Evolutionary conservation across 176 grass and related monocot species (phyloP).

Genomic region (Carex littledalei): DNA sequence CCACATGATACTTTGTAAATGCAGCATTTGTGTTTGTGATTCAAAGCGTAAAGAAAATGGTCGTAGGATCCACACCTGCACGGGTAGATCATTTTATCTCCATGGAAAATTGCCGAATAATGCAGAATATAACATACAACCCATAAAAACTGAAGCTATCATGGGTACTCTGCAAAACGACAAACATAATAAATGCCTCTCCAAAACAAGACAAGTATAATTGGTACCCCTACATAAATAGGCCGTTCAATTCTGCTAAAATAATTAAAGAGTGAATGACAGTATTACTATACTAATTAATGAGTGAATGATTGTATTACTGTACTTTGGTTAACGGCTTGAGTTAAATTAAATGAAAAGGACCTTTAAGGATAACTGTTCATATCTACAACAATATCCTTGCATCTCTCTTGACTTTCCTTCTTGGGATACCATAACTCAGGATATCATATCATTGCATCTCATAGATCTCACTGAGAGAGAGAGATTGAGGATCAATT

Average conservation of each 20-base stretch:
- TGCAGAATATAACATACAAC: slow-evolving; percentile 5
- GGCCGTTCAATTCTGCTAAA: too few species aligned
- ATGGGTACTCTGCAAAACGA: neutral
- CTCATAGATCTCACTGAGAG: neutral
- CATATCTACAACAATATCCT: neutral
- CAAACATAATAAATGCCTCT: slow-evolving; percentile 12
- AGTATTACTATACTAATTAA: too few species aligned
- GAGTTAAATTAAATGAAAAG: neutral
- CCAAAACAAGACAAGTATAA: slow-evolving; percentile 3
- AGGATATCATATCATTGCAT: neutral
- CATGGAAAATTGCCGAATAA: neutral
- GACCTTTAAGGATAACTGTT: neutral
- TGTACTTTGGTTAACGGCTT: neutral
- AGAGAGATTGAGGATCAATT: neutral
- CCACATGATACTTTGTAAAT: slow-evolving; percentile 78
- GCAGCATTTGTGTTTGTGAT: slow-evolving; percentile 61
- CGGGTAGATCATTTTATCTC: neutral
- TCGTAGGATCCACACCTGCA: slow-evolving; percentile 93
- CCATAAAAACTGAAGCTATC: slow-evolving; percentile 12
- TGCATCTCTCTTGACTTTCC: neutral
- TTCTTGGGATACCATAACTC: neutral
- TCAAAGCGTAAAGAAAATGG: slow-evolving; percentile 71
- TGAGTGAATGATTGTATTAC: too few species aligned
- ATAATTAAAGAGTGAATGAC: too few species aligned
- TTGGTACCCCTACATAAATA: neutral